Evolutionary conservation across 345 rosid genomes (phyloP).

Genomic region (Cochlearia excelsa): DNA sequence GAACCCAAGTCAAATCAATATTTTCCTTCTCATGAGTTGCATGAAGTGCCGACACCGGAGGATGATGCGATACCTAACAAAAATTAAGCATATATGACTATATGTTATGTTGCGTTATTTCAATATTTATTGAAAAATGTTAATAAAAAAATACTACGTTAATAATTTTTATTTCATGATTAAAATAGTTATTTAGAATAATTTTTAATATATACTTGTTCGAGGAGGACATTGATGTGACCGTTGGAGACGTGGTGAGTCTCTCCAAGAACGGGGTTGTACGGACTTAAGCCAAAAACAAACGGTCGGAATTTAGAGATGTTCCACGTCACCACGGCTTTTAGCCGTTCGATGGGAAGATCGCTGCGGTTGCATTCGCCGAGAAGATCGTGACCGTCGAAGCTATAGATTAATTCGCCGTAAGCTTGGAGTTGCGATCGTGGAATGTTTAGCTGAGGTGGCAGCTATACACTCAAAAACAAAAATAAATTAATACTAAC

Average conservation of each 20-base stretch:
- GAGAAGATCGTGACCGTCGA: conserved; percentile 47
- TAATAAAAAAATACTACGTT: no score
- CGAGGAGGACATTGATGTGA: conserved; percentile 61
- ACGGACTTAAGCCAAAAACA: conserved; percentile 67
- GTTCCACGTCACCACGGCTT: conserved; percentile 59
- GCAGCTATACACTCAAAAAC: conserved; percentile 41
- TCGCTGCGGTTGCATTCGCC: conserved; percentile 44
- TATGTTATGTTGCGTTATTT: no score
- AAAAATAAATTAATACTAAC: not conserved
- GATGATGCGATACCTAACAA: conserved; percentile 71
- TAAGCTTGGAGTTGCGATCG: conserved; percentile 73
- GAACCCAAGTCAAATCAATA: conserved; percentile 62
- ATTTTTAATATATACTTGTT: conserved; percentile 52
- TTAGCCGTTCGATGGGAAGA: conserved; percentile 54
- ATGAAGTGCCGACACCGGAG: conserved; percentile 80
- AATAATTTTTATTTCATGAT: no score
- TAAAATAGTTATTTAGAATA: no score
- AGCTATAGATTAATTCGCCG: conserved; percentile 65
- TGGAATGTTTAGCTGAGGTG: conserved; percentile 73
- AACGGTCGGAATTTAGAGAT: conserved; percentile 60
- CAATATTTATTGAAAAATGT: no score
- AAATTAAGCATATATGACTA: no score
- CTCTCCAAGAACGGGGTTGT: conserved; percentile 84
- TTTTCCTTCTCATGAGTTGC: conserved; percentile 65
- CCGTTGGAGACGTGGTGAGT: conserved; percentile 82